Evolutionary conservation across 257 asterid genomes (phyloP), one percentile per base, ranked within the genome.

Genomic region (Knoxia roxburghii): DNA sequence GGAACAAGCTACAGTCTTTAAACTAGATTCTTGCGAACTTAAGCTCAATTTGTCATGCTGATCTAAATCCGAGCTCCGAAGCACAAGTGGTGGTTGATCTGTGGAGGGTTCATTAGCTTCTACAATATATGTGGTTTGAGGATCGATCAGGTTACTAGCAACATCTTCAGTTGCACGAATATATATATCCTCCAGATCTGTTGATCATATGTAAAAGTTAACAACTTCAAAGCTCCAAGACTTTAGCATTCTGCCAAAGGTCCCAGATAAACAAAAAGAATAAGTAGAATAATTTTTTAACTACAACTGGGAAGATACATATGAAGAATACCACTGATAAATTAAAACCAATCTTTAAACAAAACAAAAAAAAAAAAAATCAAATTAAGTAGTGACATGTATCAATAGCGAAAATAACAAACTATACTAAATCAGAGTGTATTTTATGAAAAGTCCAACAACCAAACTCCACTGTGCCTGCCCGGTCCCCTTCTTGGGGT

Each of bases 131-230:
- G 97, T 81, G 67, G 80, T 85, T 72, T 78, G 90, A 68, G 89
- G 90, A 73, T 84, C 95, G 81, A 79, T 80, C 76, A 93, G 87
- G 76, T 84, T 86, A 58, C 67, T 35, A 71, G 79, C 86, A 67
- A 86, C 82, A 64, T 75, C 85, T 68, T 85, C 83, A 74, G 80
- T 83, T 75, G 95, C 90, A 72, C 67, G 82, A 50, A 37, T 75
- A 65, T 88, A 93, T 41, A 80, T 79, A 71, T 65, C 80, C 73
- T 85, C 92, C 74, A 76, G 81, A 58, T 81, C 99, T 93, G 82
- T 64, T 52, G 68, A 65, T 54, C 39, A 67, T 30, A 74, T 41
- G 70, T 64, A n/a, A 43, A 56, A 60, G 27, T 65, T 67, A 75
- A 72, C 67, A 71, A 67, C 48, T 49, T 24, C 15, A 63, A 40